Evolutionary conservation across 176 grass and related monocot genomes (phyloP).

Genomic region (Canna indica): DNA sequence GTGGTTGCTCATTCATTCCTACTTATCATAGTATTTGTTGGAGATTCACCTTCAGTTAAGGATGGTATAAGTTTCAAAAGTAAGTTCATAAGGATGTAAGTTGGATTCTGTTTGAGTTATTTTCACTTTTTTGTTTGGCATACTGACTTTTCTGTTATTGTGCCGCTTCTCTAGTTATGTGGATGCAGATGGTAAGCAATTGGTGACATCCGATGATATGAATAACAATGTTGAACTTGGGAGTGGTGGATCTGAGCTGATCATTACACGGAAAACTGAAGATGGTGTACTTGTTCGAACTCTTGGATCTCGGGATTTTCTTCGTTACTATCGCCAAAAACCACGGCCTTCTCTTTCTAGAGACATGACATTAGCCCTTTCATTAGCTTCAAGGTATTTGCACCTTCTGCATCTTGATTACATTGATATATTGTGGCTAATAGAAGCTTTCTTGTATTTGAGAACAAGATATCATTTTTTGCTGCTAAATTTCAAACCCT

Average conservation of each 20-base stretch:
- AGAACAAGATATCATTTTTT: not conserved
- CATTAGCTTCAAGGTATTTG: slow-evolving; percentile 67
- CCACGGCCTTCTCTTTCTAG: slow-evolving; percentile 60
- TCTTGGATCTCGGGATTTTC: slow-evolving; percentile 73
- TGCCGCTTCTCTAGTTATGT: slow-evolving; percentile 42
- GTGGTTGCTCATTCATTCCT: not conserved
- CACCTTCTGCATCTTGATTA: slow-evolving; percentile 3
- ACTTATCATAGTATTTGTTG: not conserved
- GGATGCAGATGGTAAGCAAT: slow-evolving; percentile 64
- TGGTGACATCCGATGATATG: slow-evolving; percentile 44
- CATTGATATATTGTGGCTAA: not conserved
- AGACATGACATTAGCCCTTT: slow-evolving; percentile 51
- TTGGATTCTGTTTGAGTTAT: not conserved
- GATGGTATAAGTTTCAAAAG: not conserved
- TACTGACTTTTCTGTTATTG: not conserved
- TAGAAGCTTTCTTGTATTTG: too few relatives aligned
- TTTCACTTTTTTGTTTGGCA: not conserved
- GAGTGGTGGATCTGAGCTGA: slow-evolving; percentile 65
- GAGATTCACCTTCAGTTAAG: too few relatives aligned
- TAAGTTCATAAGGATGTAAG: too few relatives aligned
- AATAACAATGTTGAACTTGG: slow-evolving; percentile 50
- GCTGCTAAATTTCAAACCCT: not conserved
- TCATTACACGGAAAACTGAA: slow-evolving; percentile 60
- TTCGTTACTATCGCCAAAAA: slow-evolving; percentile 85
- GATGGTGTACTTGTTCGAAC: slow-evolving; percentile 41